Percentiles rank a stretch among this genome's conserved stretches.
phyloP scores from a whole-genome alignment of 441 rosid species.

The Populus hybrid region DNA sequence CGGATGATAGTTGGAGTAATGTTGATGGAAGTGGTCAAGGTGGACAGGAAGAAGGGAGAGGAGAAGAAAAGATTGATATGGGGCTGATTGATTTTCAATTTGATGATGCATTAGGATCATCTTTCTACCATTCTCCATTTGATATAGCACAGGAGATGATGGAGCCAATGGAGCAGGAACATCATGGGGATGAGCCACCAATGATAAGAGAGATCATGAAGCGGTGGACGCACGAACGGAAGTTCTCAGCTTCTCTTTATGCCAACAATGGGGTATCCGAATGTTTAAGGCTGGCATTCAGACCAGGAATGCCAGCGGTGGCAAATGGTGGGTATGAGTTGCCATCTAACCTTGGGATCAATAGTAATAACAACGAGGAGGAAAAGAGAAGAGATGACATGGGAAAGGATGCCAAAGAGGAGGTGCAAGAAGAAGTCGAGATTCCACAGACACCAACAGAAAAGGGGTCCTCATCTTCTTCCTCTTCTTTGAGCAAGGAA shows the following conservation, averaged over 20 bases:
- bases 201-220: constrained; percentile 27
- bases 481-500: constrained; percentile 16
- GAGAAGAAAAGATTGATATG: constrained; percentile 14
- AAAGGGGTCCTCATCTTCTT: constrained; percentile 19
- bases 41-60: neutral
- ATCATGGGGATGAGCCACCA: constrained; percentile 16
- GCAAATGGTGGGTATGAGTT: neutral
- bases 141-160: constrained; percentile 40
- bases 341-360: neutral
- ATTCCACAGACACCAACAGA: constrained; percentile 7
- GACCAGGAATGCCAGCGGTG: constrained; percentile 10
- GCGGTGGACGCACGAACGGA: constrained; percentile 33
- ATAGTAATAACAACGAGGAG: neutral
- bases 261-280: constrained; percentile 38
- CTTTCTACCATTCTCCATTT: constrained; percentile 30
- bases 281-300: constrained; percentile 27
- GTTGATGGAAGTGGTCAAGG: neutral
- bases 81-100: constrained; percentile 25
- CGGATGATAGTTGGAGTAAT: constrained; percentile 10
- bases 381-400: neutral
- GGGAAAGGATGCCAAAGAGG: constrained; percentile 1
- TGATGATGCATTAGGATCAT: constrained; percentile 15
- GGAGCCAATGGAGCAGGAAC: constrained; percentile 18
- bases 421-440: constrained; percentile 13
- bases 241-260: no score